These are phyloP conservation scores for Omphalotus olearius DNA, from an alignment of 1,284 basidiomycete genomes.

Conservation along the genomic window DNA sequence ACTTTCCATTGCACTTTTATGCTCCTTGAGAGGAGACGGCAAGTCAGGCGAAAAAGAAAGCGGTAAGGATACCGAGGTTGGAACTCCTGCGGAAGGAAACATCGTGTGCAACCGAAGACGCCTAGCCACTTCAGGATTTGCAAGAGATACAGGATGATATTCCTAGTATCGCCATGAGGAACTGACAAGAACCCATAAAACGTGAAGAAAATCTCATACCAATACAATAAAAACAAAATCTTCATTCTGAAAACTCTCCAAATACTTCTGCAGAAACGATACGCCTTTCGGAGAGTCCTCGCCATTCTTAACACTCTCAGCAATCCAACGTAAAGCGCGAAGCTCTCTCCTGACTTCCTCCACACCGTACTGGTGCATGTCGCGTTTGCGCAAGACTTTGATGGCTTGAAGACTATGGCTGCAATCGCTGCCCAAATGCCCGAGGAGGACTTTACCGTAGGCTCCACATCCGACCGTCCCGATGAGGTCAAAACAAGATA, in stretches of 20 bases:
- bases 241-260: constrained; percentile 15
- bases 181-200: constrained; percentile 25
- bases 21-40: constrained; percentile 36
- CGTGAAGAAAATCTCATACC: constrained; percentile 56
- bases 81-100: constrained; percentile 18
- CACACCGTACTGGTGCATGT: constrained; percentile 10
- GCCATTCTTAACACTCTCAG: constrained; percentile 8
- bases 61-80: constrained; percentile 18
- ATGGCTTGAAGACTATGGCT: constrained; percentile 19
- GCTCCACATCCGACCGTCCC: constrained; percentile 22
- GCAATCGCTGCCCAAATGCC: constrained; percentile 13
- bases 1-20: constrained; percentile 35
- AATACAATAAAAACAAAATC: constrained; percentile 33
- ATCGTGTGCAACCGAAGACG: constrained; percentile 24
- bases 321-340: constrained; percentile 17
- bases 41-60: constrained; percentile 21
- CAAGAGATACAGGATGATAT: constrained; percentile 26
- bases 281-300: constrained; percentile 2
- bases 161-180: constrained; percentile 14
- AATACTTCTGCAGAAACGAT: constrained; percentile 17
- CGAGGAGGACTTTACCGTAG: constrained; percentile 24
- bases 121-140: constrained; percentile 35
- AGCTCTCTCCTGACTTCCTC: constrained; percentile 19
- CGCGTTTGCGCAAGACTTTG: constrained; percentile 20
- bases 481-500: constrained; percentile 14